phyloP scores from a whole-genome alignment of 345 rosid genomes.

The Jatropha curcas region DNA sequence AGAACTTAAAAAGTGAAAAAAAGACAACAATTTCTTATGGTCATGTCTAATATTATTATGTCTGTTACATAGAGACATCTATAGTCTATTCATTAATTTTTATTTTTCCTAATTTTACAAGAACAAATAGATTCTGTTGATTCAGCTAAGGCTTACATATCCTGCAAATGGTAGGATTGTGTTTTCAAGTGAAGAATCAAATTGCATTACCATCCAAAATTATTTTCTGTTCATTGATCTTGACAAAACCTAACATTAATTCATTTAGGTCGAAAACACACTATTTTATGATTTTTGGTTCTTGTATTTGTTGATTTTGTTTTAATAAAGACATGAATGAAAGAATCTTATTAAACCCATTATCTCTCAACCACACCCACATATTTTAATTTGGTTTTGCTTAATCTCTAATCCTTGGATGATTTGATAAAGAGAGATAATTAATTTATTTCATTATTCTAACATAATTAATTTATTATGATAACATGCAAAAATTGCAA shows the following conservation, averaged over 20 bases:
- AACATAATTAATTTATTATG: no score
- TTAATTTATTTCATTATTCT: no score
- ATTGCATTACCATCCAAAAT: slow-evolving; percentile 25
- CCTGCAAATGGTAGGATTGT: slow-evolving; percentile 22
- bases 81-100: not conserved
- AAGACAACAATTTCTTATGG: not conserved
- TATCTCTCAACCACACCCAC: not conserved
- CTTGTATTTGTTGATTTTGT: not conserved
- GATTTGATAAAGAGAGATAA: not conserved
- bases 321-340: not conserved
- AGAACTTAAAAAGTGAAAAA: not conserved
- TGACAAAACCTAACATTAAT: slow-evolving; percentile 26
- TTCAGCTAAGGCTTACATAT: slow-evolving; percentile 12
- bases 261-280: not conserved
- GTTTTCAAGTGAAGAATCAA: slow-evolving; percentile 16
- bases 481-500: no score
- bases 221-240: slow-evolving; percentile 34
- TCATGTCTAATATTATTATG: not conserved
- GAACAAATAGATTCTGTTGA: slow-evolving; percentile 3
- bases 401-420: not conserved
- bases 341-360: not conserved
- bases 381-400: not conserved
- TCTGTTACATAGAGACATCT: not conserved
- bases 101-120: not conserved
- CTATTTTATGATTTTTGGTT: not conserved